Conservation (phyloP, 768 basidiomycete species). For the Sporobolomyces roseus region DNA sequence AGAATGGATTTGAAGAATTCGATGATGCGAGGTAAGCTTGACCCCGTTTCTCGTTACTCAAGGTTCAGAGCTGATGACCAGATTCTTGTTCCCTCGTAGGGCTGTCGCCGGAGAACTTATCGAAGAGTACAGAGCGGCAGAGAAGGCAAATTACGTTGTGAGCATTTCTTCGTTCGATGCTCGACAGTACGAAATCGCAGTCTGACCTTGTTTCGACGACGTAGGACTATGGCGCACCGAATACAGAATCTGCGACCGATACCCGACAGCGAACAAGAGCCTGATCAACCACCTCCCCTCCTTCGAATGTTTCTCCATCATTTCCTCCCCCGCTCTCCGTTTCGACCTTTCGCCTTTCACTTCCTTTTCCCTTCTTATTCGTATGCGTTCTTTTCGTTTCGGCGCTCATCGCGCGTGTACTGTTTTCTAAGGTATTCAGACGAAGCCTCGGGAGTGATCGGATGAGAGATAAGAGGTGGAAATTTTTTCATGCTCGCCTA, state of each 20-base stretch:
- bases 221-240: conserved; percentile 27
- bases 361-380: neutral
- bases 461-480: no score
- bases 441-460: no score
- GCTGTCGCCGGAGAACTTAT: conserved; percentile 80
- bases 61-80: neutral
- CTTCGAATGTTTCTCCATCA: no score
- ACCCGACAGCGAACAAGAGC: conserved; percentile 13
- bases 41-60: neutral
- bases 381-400: neutral
- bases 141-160: conserved; percentile 88
- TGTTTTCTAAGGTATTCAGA: no score
- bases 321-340: neutral
- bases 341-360: neutral
- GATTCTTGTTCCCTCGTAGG: conserved; percentile 49
- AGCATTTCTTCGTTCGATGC: conserved; percentile 49
- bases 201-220: neutral
- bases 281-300: neutral
- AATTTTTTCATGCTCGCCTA: no score
- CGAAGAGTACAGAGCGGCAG: conserved; percentile 93
- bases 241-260: neutral
- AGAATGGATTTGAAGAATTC: conserved; percentile 88
- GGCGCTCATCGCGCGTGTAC: neutral
- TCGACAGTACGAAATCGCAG: neutral
- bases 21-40: conserved; percentile 83